Base-by-base conservation (phyloP, 345 rosid genomes). In the Lepidium sativum region DNA sequence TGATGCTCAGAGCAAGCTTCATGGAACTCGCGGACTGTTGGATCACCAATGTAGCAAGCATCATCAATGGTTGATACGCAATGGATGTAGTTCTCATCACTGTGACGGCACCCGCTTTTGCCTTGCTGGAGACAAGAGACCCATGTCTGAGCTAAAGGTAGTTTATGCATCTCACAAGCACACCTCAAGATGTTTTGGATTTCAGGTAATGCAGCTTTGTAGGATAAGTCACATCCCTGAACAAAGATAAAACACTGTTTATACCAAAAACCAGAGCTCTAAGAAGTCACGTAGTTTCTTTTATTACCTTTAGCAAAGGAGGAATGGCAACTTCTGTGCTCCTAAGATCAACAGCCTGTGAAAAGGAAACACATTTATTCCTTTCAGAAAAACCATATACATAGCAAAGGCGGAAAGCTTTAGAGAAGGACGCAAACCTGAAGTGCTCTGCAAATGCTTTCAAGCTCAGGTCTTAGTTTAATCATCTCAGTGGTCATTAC, bases 131-230 rank as follows among this genome's bases (percentile, higher is more conserved):
- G 55, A 61, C 98, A 92, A 15, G 98, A 94, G 38, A 92, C 83
- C 98, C 98, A 92, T 32, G 98, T 92, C 83, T 92, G 98, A 70
- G 98, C 98, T 82, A 92, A 63, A 61, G 97, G 97, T 33, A 92
- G 76, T 66, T 89, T 89, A 69, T 87, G 80, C 13, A 88, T 84
- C 79, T 92, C 98, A 16, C 95, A 87, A 23, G 92, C 98, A 89
- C 6, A 83, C 82, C 63, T 83, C 71, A 89, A 69, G 71, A 92
- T 86, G 91, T 92, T 97, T 73, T 87, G 75, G 72, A 92, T 92
- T 66, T 89, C 97, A 51, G 89, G 84, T 70, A 92, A 72, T 2
- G 98, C 98, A 71, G 85, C 82, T 80, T 87, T 76, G 76, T 84
- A 87, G 15, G 83, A 79, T 31, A 68, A 65, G 75, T 72, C 71